Conservation (phyloP, 257 asterid species). For the Paulownia fortunei region DNA sequence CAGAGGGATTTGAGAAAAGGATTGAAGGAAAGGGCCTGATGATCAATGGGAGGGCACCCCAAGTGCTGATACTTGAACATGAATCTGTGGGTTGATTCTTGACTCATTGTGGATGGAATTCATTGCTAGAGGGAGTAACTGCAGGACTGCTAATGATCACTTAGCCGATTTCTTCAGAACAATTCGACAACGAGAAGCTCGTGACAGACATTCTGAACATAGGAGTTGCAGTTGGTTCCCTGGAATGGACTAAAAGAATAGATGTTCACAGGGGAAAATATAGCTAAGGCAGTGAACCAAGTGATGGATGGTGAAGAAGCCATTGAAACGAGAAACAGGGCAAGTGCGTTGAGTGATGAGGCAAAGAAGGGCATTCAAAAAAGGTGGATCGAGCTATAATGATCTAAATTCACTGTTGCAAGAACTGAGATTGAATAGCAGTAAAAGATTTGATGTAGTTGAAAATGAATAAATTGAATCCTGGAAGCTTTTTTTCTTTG, state of each 20-base stretch:
- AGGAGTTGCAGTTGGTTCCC: slow-evolving; percentile 47
- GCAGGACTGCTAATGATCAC: slow-evolving; percentile 53
- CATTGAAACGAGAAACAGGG: slow-evolving; percentile 13
- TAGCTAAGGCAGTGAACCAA: slow-evolving; percentile 28
- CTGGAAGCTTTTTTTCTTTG: too few relatives aligned
- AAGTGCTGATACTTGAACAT: slow-evolving; percentile 42
- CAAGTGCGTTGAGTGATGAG: background rate
- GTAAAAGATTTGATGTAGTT: too few relatives aligned
- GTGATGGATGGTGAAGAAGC: slow-evolving; percentile 36
- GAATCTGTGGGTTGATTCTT: slow-evolving; percentile 46
- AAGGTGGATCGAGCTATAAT: slow-evolving; percentile 19
- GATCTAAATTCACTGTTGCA: background rate
- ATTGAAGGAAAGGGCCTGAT: slow-evolving; percentile 34
- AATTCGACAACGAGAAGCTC: slow-evolving; percentile 47
- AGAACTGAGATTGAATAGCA: background rate
- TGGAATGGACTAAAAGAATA: slow-evolving; percentile 33
- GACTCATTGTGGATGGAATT: slow-evolving; percentile 58
- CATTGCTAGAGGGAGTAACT: slow-evolving; percentile 38
- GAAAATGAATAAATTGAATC: too few relatives aligned
- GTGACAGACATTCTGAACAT: slow-evolving; percentile 30
- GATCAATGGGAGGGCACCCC: slow-evolving; percentile 47
- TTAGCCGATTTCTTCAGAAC: slow-evolving; percentile 54
- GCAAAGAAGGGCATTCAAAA: background rate
- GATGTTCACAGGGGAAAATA: slow-evolving; percentile 16
- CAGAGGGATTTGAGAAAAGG: slow-evolving; percentile 34